A percentile compares a stretch with the other conserved stretches of the same genome.
Conservation (phyloP, 345 rosid species). For the Anacardium occidentale region DNA sequence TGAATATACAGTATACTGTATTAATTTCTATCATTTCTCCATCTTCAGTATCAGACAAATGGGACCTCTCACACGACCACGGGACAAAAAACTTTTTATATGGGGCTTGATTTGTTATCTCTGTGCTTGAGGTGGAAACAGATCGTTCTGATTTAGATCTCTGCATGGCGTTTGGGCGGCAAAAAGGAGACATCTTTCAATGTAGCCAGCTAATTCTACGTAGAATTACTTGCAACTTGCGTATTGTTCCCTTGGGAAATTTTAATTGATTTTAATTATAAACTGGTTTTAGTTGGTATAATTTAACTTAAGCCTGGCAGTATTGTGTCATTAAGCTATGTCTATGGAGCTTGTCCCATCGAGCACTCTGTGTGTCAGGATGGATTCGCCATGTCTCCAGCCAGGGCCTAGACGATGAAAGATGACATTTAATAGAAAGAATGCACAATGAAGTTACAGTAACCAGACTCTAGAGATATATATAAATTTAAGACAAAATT, state of each 20-base stretch:
- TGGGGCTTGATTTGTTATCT: constrained; percentile 20
- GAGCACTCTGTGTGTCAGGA: neutral
- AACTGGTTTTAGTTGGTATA: neutral
- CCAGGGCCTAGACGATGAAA: neutral
- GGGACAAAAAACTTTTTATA: constrained; percentile 22
- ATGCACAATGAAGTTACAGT: neutral
- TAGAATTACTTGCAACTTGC: neutral
- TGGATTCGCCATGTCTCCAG: neutral
- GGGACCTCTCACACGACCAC: neutral
- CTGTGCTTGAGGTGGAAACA: constrained; percentile 24
- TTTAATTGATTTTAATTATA: too few species aligned
- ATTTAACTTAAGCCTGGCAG: neutral
- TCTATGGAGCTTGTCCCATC: neutral
- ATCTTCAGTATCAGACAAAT: constrained; percentile 24
- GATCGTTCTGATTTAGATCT: constrained; percentile 32
- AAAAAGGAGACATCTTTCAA: neutral
- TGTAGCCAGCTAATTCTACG: constrained; percentile 14
- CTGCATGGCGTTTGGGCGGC: constrained; percentile 14
- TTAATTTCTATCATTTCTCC: too few species aligned
- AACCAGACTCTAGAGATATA: too few species aligned
- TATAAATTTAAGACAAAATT: too few species aligned
- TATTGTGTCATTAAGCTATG: neutral
- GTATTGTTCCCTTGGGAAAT: neutral
- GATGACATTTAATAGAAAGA: neutral
- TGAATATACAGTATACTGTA: neutral